Evolutionary conservation across 1,284 basidiomycete genomes (phyloP).

Genomic region (Tilletia walkeri): DNA sequence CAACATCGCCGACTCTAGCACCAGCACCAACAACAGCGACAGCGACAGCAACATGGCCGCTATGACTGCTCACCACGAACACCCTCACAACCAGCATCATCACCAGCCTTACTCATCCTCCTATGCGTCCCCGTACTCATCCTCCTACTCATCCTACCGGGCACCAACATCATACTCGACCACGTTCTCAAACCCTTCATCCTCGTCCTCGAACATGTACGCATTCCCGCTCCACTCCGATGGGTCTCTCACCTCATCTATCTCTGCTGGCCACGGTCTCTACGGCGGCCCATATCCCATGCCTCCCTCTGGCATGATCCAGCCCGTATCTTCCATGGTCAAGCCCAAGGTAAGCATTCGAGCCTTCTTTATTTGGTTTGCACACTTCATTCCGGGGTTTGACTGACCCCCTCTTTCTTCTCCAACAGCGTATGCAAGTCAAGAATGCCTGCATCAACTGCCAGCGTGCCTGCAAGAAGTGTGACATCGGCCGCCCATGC

Average conservation of each 20-base stretch:
- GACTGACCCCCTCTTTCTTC: background rate
- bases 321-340: background rate
- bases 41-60: background rate
- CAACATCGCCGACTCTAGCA: no score
- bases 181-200: slow-evolving; percentile 26
- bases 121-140: background rate
- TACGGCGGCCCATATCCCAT: background rate
- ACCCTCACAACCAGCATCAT: background rate
- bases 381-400: no score
- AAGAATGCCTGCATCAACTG: slow-evolving; percentile 87
- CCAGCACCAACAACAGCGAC: no score
- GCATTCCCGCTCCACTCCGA: slow-evolving; percentile 11
- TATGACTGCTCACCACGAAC: slow-evolving; percentile 3
- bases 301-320: slow-evolving; percentile 11
- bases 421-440: slow-evolving; percentile 70
- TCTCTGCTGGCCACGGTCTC: background rate
- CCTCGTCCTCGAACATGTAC: slow-evolving; percentile 21
- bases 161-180: slow-evolving; percentile 22
- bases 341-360: slow-evolving; percentile 16
- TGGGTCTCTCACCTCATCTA: background rate
- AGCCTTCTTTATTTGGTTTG: background rate
- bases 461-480: slow-evolving; percentile 86
- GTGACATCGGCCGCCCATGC: slow-evolving; percentile 80
- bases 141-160: background rate
- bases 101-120: background rate